A percentile compares a stretch with the other conserved stretches of the same genome.
phyloP scores from a whole-genome alignment of 1,139 yeast species.

The Petasospora rhodanensis region DNA sequence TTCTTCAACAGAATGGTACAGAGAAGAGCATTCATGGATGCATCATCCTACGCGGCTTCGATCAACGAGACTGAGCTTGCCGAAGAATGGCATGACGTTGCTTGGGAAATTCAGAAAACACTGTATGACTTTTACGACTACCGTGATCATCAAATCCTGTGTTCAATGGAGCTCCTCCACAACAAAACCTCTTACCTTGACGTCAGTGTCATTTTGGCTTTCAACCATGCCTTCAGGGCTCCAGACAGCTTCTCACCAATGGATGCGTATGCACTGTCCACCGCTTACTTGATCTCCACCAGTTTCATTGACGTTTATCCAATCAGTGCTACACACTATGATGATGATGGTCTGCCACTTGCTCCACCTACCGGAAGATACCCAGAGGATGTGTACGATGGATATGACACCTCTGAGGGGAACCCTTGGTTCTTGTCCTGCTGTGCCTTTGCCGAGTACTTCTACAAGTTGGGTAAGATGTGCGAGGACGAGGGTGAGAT shows the following conservation, averaged over 20 bases:
- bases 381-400: constrained; percentile 89
- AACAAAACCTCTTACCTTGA: constrained; percentile 35
- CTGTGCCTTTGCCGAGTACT: constrained; percentile 56
- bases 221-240: constrained; percentile 55
- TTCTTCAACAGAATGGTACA: constrained; percentile 76
- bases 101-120: constrained; percentile 38
- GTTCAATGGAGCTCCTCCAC: constrained; percentile 69
- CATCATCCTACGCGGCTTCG: not conserved
- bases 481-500: constrained; percentile 10
- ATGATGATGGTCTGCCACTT: constrained; percentile 43
- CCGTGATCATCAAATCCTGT: constrained; percentile 12
- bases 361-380: constrained; percentile 70
- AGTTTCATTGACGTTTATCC: constrained; percentile 75
- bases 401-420: constrained; percentile 69
- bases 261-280: constrained; percentile 50
- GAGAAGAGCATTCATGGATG: constrained; percentile 42
- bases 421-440: constrained; percentile 95
- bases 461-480: constrained; percentile 31
- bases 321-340: constrained; percentile 50
- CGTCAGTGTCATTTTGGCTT: constrained; percentile 52
- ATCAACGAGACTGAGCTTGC: constrained; percentile 2
- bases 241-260: constrained; percentile 38
- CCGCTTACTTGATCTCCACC: constrained; percentile 49
- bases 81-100: constrained; percentile 49
- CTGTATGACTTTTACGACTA: constrained; percentile 9